Conservation (phyloP, 805 yeast genomes). For the Hanseniaspora hatyaiensis region DNA sequence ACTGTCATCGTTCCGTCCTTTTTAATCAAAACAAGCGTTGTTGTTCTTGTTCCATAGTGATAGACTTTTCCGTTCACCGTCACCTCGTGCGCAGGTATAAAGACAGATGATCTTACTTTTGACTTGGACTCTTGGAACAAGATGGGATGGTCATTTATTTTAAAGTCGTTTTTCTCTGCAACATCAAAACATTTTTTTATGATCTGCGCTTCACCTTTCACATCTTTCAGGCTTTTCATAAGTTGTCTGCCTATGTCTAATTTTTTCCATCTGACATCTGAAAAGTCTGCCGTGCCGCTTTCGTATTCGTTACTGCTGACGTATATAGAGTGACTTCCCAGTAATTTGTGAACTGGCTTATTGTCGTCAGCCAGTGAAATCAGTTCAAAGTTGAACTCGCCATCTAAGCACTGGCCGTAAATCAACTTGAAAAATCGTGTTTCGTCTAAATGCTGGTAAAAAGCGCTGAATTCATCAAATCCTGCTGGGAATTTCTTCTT, state of each 20-base stretch:
- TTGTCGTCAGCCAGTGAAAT: constrained; percentile 11
- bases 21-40: constrained; percentile 9
- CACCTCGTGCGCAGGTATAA: constrained; percentile 11
- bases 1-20: constrained; percentile 2
- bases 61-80: neutral
- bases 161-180: neutral
- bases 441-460: constrained; percentile 19
- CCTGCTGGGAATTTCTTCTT: constrained; percentile 19
- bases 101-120: constrained; percentile 10
- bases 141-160: neutral
- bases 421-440: constrained; percentile 31
- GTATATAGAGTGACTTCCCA: neutral
- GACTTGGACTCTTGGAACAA: constrained; percentile 4
- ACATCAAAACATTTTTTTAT: constrained; percentile 9
- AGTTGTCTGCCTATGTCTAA: neutral
- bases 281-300: neutral
- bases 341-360: neutral
- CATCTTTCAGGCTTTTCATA: neutral
- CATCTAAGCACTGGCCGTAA: constrained; percentile 27
- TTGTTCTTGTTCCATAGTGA: constrained; percentile 16
- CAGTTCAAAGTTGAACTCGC: neutral
- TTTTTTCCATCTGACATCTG: constrained; percentile 4
- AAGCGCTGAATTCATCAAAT: constrained; percentile 23
- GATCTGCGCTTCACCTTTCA: neutral
- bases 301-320: constrained; percentile 11